Evolutionary conservation across 768 basidiomycete species (phyloP), one percentile per base, ranked within the genome.

Genomic region (Sporobolomyces pararoseus): DNA sequence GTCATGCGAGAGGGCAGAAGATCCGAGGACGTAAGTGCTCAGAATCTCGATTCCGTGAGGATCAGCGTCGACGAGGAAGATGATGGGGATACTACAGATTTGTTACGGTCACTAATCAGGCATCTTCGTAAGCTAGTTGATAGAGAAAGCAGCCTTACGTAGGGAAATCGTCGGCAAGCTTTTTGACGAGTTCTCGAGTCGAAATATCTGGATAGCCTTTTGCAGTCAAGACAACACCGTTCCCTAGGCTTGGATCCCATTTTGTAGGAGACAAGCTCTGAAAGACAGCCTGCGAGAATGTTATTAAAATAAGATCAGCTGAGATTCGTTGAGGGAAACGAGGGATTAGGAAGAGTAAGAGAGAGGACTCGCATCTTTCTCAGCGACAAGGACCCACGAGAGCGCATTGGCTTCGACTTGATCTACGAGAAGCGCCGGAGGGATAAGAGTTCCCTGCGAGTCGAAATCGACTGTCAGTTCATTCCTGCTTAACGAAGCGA

Each of bases 161-260:
- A 3, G 88, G 87, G 25, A 91, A 83, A 39, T 84, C 84, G 46
- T 86, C 83, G 1, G 88, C 84, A 4, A 98, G 82, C 0, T 84
- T 85, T 66, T 86, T 86, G 52, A 94, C 85, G 10, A 98, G 83
- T 72, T 94, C 87, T 10, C 92, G 84, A 0, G 96, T 95, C 4
- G 92, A 88, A 6, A 96, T 80, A 77, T 99, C 96, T 0, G 96
- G 96, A 79, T 95, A 98, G 4, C 96, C 96, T 78, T 96, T 98
- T 0, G 96, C 96, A 13, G 77, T 77, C 35, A 78, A 37, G 17
- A 79, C 35, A 19, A 79, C 49, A 0, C 76, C 75, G 1, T 58
- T n/a, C 10, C 58, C 71, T 1, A 47, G n/a, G 81, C 77, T 71
- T 85, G 31, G 80, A 27, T 81, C 80, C 42, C 19, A 29, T 7